phyloP scores from a whole-genome alignment of 148 eudicot genomes.

The Pharnaceum exiguum region DNA sequence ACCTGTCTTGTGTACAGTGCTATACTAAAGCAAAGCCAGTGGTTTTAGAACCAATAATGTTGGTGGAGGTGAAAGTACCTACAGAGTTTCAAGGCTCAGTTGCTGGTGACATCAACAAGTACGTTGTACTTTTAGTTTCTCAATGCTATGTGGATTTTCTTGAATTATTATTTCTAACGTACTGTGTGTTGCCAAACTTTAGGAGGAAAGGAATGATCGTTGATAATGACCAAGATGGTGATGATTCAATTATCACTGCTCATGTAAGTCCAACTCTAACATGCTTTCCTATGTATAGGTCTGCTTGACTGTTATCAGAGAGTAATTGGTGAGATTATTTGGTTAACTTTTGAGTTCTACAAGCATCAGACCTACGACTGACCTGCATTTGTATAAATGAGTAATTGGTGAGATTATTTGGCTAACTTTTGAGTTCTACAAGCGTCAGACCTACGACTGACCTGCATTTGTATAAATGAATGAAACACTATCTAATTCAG shows the following conservation, averaged over 20 bases:
- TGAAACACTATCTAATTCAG: too few relatives aligned
- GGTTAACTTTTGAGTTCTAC: too few relatives aligned
- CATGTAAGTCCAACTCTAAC: slow-evolving; percentile 47
- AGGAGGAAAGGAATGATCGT: slow-evolving; percentile 96
- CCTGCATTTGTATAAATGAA: too few relatives aligned
- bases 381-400: too few relatives aligned
- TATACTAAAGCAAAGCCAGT: slow-evolving; percentile 81
- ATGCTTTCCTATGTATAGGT: too few relatives aligned
- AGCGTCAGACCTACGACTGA: too few relatives aligned
- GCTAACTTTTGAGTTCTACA: too few relatives aligned
- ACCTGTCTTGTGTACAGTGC: slow-evolving; percentile 41
- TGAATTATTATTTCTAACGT: slow-evolving; percentile 11
- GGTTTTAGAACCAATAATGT: slow-evolving; percentile 90
- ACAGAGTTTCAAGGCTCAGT: slow-evolving; percentile 91
- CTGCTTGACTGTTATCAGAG: too few relatives aligned
- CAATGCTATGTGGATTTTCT: background rate
- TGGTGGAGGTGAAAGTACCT: slow-evolving; percentile 91
- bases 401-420: too few relatives aligned
- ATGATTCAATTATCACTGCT: slow-evolving; percentile 76
- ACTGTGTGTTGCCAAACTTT: background rate
- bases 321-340: too few relatives aligned
- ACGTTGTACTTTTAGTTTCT: slow-evolving; percentile 13
- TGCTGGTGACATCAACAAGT: slow-evolving; percentile 95
- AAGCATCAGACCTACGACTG: too few relatives aligned
- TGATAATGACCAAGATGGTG: slow-evolving; percentile 94